Conservation (phyloP, 179 eudicot genomes). For the Vitellaria paradoxa region DNA sequence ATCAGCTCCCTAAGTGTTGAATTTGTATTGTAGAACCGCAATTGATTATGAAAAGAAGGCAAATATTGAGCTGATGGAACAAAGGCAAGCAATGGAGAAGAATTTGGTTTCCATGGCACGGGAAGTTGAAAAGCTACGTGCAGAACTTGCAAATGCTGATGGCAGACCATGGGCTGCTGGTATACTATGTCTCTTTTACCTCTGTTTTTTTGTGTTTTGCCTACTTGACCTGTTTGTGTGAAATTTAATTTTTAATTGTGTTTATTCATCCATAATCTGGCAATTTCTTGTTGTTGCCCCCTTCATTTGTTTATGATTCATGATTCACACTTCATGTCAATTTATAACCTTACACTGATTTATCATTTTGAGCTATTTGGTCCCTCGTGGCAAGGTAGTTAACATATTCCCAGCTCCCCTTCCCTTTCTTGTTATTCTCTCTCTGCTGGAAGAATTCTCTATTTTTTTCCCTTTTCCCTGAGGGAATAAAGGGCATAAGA, state of each 20-base stretch:
- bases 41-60: slow-evolving; percentile 93
- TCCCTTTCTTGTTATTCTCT: not conserved
- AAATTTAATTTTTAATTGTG: not conserved
- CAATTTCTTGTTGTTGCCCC: not conserved
- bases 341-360: not conserved
- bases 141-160: slow-evolving; percentile 60
- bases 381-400: not conserved
- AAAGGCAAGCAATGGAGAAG: slow-evolving; percentile 87
- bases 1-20: not conserved
- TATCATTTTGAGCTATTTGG: not conserved
- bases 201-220: not conserved
- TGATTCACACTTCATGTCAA: not conserved
- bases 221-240: not conserved
- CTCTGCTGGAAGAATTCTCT: not conserved
- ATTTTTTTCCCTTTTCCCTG: not conserved
- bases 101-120: slow-evolving; percentile 92
- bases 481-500: not conserved
- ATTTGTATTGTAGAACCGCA: slow-evolving; percentile 49
- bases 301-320: not conserved
- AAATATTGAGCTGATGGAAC: slow-evolving; percentile 76
- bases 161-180: slow-evolving; percentile 77
- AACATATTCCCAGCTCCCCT: not conserved
- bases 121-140: slow-evolving; percentile 91
- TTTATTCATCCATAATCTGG: not conserved
- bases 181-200: slow-evolving; percentile 20